Conservation (phyloP, 225 moss, liverwort and hornwort genomes). For the Physcomitrellopsis africana region DNA sequence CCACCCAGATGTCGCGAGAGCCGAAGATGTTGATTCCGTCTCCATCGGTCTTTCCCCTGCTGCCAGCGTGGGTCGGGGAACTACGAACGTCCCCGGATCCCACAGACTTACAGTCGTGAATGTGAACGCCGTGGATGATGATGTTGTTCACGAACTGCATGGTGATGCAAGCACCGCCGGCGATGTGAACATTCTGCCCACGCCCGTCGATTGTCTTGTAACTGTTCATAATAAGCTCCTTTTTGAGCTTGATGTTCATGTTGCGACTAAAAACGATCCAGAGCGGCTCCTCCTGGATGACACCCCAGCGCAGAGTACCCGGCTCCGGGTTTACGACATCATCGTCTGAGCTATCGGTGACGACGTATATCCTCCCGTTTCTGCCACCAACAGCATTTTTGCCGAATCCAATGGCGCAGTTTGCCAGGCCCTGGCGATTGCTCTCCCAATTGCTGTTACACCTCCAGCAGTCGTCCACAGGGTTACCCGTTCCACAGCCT, state of each 20-base stretch:
- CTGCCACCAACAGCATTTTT: constrained; percentile 50
- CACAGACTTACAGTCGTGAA: constrained; percentile 48
- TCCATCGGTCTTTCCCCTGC: constrained; percentile 58
- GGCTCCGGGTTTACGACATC: constrained; percentile 43
- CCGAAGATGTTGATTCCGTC: constrained; percentile 57
- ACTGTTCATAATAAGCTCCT: constrained; percentile 63
- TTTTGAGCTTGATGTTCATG: constrained; percentile 59
- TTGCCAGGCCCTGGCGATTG: constrained; percentile 47
- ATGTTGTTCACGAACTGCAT: constrained; percentile 59
- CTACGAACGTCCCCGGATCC: constrained; percentile 59
- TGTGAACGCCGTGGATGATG: constrained; percentile 50
- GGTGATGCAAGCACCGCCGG: constrained; percentile 55
- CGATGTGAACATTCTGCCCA: constrained; percentile 55
- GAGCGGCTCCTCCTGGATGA: constrained; percentile 51
- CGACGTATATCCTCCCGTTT: constrained; percentile 54
- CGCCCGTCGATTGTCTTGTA: constrained; percentile 66
- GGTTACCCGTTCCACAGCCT: constrained; percentile 58
- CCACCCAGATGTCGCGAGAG: constrained; percentile 56
- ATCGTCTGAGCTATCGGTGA: constrained; percentile 44
- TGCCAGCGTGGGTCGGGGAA: constrained; percentile 39
- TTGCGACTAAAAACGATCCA: constrained; percentile 57
- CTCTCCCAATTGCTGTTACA: constrained; percentile 40
- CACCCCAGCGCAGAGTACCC: constrained; percentile 56
- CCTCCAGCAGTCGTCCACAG: constrained; percentile 64
- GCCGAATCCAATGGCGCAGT: constrained; percentile 60